These are phyloP conservation scores for Salix koriyanagi DNA, from an alignment of 345 rosid genomes.

Conservation along the genomic window DNA sequence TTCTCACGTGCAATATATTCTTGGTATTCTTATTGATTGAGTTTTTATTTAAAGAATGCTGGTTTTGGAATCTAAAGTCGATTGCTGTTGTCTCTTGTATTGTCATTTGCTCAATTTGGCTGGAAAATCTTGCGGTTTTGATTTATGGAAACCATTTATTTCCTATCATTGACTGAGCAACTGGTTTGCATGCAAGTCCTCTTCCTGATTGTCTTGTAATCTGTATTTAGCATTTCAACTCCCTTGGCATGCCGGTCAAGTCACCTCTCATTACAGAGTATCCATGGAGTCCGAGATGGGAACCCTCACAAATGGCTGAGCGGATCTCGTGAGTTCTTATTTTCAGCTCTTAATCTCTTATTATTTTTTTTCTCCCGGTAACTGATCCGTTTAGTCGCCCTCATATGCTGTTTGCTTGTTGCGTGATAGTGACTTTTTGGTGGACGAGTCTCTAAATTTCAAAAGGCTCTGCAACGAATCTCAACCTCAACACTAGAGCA, in stretches of 20 bases:
- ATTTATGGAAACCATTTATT: not conserved
- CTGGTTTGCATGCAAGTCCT: not conserved
- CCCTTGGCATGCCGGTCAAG: constrained; percentile 52
- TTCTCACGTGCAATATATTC: not conserved
- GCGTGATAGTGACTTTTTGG: constrained; percentile 55
- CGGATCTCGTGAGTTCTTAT: constrained; percentile 56
- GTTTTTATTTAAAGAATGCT: not conserved
- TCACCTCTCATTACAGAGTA: constrained; percentile 57
- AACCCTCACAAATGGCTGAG: constrained; percentile 70
- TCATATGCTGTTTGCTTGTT: not conserved
- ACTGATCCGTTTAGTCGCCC: not conserved
- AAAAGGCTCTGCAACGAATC: constrained; percentile 74
- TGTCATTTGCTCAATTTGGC: not conserved
- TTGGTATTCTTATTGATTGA: not conserved
- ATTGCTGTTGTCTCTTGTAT: not conserved
- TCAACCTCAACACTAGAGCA: constrained; percentile 46
- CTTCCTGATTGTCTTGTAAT: not conserved
- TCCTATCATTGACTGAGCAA: not conserved
- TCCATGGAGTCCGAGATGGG: constrained; percentile 99
- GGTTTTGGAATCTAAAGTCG: not conserved
- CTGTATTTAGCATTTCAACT: constrained; percentile 56
- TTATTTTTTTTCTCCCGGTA: not conserved
- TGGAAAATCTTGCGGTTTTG: not conserved
- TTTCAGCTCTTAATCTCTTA: not conserved
- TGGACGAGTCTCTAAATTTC: constrained; percentile 69